Conservation (phyloP, 352 stramenopile genomes). For the Phytophthora capsici region DNA sequence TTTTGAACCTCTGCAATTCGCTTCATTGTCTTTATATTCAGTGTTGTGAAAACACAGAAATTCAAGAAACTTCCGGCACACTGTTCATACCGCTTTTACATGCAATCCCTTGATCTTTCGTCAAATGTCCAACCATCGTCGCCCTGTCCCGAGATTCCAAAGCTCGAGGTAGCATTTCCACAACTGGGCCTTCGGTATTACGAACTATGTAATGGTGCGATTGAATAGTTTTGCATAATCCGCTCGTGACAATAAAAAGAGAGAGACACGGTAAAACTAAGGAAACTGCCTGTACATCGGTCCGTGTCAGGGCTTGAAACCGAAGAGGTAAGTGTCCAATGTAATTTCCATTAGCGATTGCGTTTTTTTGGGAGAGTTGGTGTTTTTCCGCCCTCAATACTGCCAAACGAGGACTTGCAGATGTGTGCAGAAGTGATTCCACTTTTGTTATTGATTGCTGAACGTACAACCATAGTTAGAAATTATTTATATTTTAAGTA, state of each 20-base stretch:
- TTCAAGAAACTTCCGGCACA: background rate
- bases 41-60: background rate
- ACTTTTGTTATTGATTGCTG: too few species aligned
- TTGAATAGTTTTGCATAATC: constrained; percentile 8
- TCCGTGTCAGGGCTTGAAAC: background rate
- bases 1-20: too few species aligned
- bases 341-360: constrained; percentile 9
- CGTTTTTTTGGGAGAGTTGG: too few species aligned
- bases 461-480: too few species aligned
- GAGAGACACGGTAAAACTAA: constrained; percentile 7
- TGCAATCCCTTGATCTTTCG: background rate
- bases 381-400: too few species aligned
- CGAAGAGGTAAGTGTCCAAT: constrained; percentile 2
- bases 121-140: background rate
- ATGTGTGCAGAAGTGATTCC: too few species aligned
- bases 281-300: constrained; percentile 4
- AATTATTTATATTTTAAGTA: too few species aligned
- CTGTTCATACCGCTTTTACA: background rate
- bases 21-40: background rate
- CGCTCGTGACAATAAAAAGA: constrained; percentile 12
- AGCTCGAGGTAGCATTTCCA: background rate
- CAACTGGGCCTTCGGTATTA: background rate
- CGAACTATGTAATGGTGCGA: background rate
- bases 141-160: background rate
- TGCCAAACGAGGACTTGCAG: too few species aligned